Conservation (phyloP, 169 alveolate genomes). For the Plasmodium relictum region DNA sequence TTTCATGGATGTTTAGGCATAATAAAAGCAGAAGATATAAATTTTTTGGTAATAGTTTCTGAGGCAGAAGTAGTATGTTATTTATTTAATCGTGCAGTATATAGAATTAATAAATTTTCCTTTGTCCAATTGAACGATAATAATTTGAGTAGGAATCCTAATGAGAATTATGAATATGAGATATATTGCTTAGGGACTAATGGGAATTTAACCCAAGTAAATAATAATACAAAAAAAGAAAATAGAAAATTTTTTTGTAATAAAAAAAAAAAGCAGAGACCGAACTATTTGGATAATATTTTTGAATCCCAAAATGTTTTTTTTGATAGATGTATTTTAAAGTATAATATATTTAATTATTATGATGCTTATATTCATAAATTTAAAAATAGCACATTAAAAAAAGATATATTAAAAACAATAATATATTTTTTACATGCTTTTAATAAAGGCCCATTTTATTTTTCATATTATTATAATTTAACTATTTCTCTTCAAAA, state of each 20-base stretch:
- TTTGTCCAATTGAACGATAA: constrained; percentile 60
- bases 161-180: constrained; percentile 37
- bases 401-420: constrained; percentile 40
- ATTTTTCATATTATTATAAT: constrained; percentile 71
- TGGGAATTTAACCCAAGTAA: constrained; percentile 20
- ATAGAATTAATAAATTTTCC: constrained; percentile 50
- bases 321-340: constrained; percentile 3
- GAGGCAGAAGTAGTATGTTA: constrained; percentile 66
- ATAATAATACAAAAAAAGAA: constrained; percentile 3
- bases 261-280: background rate
- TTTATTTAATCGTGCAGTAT: constrained; percentile 51
- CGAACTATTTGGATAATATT: constrained; percentile 9
- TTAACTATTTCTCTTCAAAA: constrained; percentile 64
- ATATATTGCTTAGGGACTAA: constrained; percentile 28
- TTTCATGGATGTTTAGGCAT: constrained; percentile 74
- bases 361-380: constrained; percentile 59
- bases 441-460: constrained; percentile 75
- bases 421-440: constrained; percentile 46
- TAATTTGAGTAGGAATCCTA: background rate
- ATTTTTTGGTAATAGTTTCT: constrained; percentile 66
- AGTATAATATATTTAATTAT: constrained; percentile 21
- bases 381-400: constrained; percentile 47
- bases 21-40: constrained; percentile 49
- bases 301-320: constrained; percentile 19
- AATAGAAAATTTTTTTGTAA: constrained; percentile 36